A percentile compares a stretch with the other conserved stretches of the same genome.
Conservation (phyloP, 164 flowering plant species). For the Aristolochia californica region DNA sequence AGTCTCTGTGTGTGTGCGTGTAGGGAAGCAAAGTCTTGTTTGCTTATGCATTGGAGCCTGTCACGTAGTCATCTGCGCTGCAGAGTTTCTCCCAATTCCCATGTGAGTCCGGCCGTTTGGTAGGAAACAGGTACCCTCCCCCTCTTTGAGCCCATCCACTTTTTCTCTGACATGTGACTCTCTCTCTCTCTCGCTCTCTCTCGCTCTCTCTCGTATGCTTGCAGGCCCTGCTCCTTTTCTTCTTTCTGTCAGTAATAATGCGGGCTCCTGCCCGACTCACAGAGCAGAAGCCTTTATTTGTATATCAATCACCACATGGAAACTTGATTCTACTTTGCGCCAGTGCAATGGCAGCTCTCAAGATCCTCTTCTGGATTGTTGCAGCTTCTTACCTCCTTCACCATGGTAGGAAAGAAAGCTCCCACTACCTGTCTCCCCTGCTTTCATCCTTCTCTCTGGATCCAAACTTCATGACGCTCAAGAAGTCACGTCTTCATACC, state of each 20-base stretch:
- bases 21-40: no score
- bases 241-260: no score
- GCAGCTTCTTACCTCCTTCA: slow-evolving; percentile 13
- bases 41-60: no score
- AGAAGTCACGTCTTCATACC: no score
- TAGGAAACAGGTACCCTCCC: slow-evolving; percentile 5
- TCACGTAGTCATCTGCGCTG: no score
- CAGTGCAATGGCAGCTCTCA: slow-evolving; percentile 9
- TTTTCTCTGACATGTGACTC: background rate
- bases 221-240: no score
- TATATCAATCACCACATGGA: background rate
- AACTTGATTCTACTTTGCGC: background rate
- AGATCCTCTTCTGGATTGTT: slow-evolving; percentile 12
- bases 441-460: background rate
- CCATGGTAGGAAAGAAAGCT: slow-evolving; percentile 18
- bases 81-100: no score
- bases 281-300: background rate
- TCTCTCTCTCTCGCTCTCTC: no score
- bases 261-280: background rate
- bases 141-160: background rate
- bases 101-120: slow-evolving; percentile 10
- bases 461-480: background rate
- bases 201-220: no score
- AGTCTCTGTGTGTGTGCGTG: no score
- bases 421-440: no score